These are phyloP conservation scores for Colletotrichum melonis DNA, from an alignment of 2,329 filamentous ascomycete genomes.

Conservation along the genomic window DNA sequence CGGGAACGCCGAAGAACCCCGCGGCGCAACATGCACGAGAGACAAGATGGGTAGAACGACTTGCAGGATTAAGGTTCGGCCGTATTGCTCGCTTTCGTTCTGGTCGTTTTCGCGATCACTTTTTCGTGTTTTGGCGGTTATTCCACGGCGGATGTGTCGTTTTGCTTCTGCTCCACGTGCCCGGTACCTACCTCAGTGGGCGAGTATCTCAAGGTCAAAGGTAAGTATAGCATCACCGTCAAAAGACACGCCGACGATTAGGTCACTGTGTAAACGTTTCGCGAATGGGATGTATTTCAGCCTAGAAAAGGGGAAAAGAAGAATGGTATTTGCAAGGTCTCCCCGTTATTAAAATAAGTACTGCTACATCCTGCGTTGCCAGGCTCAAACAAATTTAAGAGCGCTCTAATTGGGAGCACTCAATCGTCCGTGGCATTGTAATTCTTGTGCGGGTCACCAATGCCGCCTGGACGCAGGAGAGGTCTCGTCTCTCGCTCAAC, in stretches of 20 bases:
- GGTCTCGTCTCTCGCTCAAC: conserved; percentile 63
- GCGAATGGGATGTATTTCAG: too few species aligned
- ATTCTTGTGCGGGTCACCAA: conserved; percentile 56
- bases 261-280: not conserved
- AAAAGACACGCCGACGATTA: not conserved
- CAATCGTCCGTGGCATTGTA: conserved; percentile 47
- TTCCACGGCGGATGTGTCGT: too few species aligned
- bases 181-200: not conserved
- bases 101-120: too few species aligned
- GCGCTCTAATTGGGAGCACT: not conserved
- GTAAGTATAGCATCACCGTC: not conserved
- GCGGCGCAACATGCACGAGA: too few species aligned
- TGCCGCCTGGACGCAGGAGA: conserved; percentile 61
- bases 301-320: too few species aligned
- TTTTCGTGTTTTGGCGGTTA: too few species aligned
- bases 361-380: not conserved
- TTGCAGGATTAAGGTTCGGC: too few species aligned
- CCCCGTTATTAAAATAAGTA: not conserved
- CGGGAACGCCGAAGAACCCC: too few species aligned
- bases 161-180: not conserved
- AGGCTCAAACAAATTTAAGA: not conserved
- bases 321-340: not conserved
- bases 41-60: too few species aligned
- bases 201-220: not conserved
- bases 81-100: too few species aligned